Base-by-base conservation (phyloP, 768 basidiomycete genomes). In the Grammothele lineata region DNA sequence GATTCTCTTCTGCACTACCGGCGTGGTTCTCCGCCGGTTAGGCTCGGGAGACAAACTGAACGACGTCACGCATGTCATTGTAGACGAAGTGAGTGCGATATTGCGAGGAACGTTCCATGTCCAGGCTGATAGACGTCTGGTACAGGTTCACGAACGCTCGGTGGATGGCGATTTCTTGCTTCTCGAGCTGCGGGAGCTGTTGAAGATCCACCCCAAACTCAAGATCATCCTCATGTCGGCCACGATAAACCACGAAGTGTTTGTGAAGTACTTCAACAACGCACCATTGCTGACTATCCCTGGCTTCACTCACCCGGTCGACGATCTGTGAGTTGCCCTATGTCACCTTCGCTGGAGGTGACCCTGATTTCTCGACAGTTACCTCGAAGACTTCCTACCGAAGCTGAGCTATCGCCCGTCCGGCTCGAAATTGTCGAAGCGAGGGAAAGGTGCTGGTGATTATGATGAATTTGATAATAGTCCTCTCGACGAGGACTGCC, bases 141-240 rank as follows among this genome's bases (percentile, higher is more conserved):
- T 39, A 43, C 24, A 92, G 87, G 87, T 91, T 8, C 93, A 97
- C 59, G 93, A 97, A 66, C 81, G 93, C 21, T 90, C 88, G 10
- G 81, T 95, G 6, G 93, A 95, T 57, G 83, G 88, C 18, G 94
- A 97, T 62, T 85, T 97, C 56, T 69, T 97, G 36, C 73, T 97
- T 2, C 76, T 95, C 5, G 85, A 94, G 60, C 70, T 96, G 21
- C 81, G 83, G 49, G 86, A 91, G 56, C 67, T 96, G 12, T 64
- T 95, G 37, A 69, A 70, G 50, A 72, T 62, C 17, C 83, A 91
- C 57, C 66, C 71, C 18, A 75, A 63, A 1, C 74, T 96, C 56
- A 93, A 88, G 62, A 74, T 97, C 18, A 67, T 94, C 18, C 74
- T 95, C 37, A 96, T 96, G 92, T 92, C 88, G 25, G 94, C 94